Base-by-base conservation (phyloP, 1,284 basidiomycete species). In the Ceratobasidium sp. region DNA sequence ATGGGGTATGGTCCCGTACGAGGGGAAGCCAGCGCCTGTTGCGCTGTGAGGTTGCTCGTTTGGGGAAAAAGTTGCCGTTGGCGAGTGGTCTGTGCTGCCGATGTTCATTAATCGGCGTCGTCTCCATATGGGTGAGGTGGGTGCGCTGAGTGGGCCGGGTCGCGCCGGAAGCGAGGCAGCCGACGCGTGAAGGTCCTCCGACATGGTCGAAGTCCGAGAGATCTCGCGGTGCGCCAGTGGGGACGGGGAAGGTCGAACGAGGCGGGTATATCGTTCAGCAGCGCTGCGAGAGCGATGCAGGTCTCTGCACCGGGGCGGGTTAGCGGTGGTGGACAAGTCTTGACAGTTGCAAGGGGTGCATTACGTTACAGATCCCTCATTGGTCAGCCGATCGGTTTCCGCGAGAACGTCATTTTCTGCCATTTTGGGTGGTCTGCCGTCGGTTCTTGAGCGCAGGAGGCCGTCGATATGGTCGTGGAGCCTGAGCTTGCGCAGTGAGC, bases 121-220 rank as follows among this genome's bases (percentile, higher is more conserved):
- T 12, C 75, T 43, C 75, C 75, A 75, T 62, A 71, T 41, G 34
- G 75, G 75, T 34, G 71, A 73, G 12, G 73, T 46, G 6, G 75
- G 73, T 23, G 73, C 71, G 26, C 55, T 73, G 10, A 75, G 59
- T 10, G 75, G 75, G 18, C 75, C 73, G 21, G 46, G 50, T 1
- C 71, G 71, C 23, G n/a, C 50, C 5, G 64, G 64, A 2, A 69
- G 52, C 12, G 64, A 69, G 23, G 39, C 50, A 4, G 52, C 26
- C 52, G 64, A 69, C 28, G 64, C 64, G 26, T 69, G 41, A 9
- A 69, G n/a, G 52, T 69, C 52, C 50, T 69, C 64, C 18, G 64
- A 53, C 64, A 69, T 69, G 9, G 36, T 59, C 39, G 57, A 34
- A 14, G 52, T 3, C 14, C 18, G 52, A 10, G 61, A 65, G 30